phyloP scores from a whole-genome alignment of 306 rosid genomes.

The Vigna reflexopilosa region DNA sequence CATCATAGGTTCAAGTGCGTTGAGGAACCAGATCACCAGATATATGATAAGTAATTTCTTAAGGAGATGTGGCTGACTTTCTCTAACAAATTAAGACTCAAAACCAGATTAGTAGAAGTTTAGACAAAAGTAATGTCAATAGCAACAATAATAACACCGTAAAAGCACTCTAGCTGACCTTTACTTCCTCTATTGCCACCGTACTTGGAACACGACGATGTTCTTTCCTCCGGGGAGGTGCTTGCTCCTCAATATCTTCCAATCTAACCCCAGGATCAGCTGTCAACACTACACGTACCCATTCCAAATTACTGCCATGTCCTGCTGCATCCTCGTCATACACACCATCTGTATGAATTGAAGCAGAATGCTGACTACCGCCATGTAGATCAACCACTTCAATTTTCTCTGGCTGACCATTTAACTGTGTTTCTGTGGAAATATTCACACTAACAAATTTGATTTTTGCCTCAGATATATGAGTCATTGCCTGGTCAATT shows the following conservation, averaged over 20 bases:
- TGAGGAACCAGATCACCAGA: neutral
- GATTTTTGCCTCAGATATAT: constrained; percentile 69
- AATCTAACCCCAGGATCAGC: constrained; percentile 86
- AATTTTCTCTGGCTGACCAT: constrained; percentile 49
- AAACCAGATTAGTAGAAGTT: constrained; percentile 31
- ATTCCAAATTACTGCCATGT: constrained; percentile 67
- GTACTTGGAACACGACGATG: constrained; percentile 99
- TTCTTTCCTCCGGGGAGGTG: constrained; percentile 83
- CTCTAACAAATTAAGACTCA: constrained; percentile 30
- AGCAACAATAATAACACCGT: constrained; percentile 26
- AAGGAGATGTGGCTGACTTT: constrained; percentile 33
- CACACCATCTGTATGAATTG: constrained; percentile 44
- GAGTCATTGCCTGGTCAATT: constrained; percentile 98
- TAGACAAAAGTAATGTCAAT: constrained; percentile 35
- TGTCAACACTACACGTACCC: constrained; percentile 85
- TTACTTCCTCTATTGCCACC: constrained; percentile 97
- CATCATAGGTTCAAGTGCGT: neutral
- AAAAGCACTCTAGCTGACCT: constrained; percentile 62
- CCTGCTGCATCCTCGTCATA: constrained; percentile 51
- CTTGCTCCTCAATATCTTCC: constrained; percentile 87
- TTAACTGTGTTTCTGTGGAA: constrained; percentile 60
- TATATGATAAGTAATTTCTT: constrained; percentile 23
- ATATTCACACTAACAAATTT: constrained; percentile 72
- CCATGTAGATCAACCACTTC: constrained; percentile 48
- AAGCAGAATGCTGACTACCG: constrained; percentile 38